Evolutionary conservation across 306 rosid species (phyloP), one percentile per base, ranked within the genome.

Genomic region (Sindora glabra): DNA sequence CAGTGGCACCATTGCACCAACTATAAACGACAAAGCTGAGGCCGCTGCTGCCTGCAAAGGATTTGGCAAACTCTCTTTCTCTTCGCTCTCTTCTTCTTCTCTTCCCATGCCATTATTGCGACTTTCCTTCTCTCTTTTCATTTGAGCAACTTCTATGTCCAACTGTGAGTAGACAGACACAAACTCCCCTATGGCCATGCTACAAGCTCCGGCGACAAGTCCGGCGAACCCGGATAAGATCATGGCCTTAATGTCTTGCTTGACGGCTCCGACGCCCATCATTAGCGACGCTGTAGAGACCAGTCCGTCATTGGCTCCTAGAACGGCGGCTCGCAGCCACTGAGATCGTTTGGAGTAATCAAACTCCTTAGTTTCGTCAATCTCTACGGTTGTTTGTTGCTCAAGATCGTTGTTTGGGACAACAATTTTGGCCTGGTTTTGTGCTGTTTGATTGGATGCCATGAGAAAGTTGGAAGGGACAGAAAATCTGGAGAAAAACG

Each of bases 131-230:
- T 60, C 67, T 36, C 81, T 77, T 54, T 66, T 72, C 59, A 72
- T 15, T 22, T 77, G 82, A 26, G 82, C 75, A 38, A 67, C 26
- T 21, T 72, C 78, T 33, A 77, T 72, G 49, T 77, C 82, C 8
- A 71, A 42, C 7, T 77, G 82, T 0, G 82, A 77, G 21, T 77
- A 56, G 34, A 77, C 82, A 17, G 78, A 77, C 8, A 77, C 82
- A 57, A 72, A 77, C 64, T 77, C 82, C 6, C 82, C 82, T 5
- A 77, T 71, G 55, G 82, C 82, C 82, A 77, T 77, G 65, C 78
- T 77, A 3, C 78, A 77, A 2, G 82, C 82, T 1, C 82, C 82
- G 0, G 82, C 78, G 1, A 77, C 78, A 1, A 72, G 62, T 10
- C 82, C 82, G 3, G 82, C 82, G 19, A 77, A 71, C 7, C 81